These are phyloP conservation scores for Mucor lusitanicus DNA, from an alignment of 371 early-diverging fungal species.

Conservation along the genomic window DNA sequence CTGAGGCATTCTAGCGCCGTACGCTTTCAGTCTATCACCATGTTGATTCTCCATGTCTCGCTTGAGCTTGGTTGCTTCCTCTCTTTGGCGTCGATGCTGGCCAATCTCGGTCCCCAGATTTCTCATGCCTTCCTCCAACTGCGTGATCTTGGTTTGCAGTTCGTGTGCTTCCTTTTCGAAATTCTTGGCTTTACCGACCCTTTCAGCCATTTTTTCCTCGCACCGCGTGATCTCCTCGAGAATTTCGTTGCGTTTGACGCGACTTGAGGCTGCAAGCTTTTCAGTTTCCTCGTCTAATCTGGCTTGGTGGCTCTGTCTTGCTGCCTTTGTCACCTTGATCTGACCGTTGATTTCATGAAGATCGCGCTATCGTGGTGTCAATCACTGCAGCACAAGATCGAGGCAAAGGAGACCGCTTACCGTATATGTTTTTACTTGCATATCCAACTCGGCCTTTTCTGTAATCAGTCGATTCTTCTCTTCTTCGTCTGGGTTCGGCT, in stretches of 20 bases:
- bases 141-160: slow-evolving; percentile 16
- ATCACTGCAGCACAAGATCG: background rate
- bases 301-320: slow-evolving; percentile 29
- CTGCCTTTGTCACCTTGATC: slow-evolving; percentile 28
- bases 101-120: background rate
- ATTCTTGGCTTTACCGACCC: background rate
- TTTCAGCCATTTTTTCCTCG: slow-evolving; percentile 13
- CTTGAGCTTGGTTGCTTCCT: slow-evolving; percentile 18
- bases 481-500: slow-evolving; percentile 8
- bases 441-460: background rate
- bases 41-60: slow-evolving; percentile 55
- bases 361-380: background rate
- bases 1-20: slow-evolving; percentile 70
- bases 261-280: slow-evolving; percentile 33
- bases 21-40: slow-evolving; percentile 68
- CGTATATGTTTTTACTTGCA: background rate
- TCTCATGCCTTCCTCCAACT: slow-evolving; percentile 13
- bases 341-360: slow-evolving; percentile 7
- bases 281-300: slow-evolving; percentile 34
- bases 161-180: slow-evolving; percentile 22
- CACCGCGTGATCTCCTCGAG: slow-evolving; percentile 39
- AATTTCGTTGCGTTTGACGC: slow-evolving; percentile 16
- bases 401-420: background rate
- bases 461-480: background rate
- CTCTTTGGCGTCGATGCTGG: slow-evolving; percentile 5